phyloP scores from a whole-genome alignment of 2,329 filamentous ascomycete species.

The Ophiostoma quercus region DNA sequence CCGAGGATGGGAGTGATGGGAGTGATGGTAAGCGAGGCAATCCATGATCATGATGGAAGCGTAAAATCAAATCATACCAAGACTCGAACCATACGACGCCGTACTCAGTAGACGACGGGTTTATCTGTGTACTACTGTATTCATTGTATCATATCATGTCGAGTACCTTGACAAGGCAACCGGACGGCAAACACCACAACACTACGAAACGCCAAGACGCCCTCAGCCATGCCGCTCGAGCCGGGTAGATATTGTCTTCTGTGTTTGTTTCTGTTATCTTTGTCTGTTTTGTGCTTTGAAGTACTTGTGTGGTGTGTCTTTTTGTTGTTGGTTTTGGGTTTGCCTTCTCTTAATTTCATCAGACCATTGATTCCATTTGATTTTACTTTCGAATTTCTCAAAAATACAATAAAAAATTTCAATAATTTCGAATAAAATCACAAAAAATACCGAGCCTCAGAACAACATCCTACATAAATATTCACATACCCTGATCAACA shows the following conservation, averaged over 20 bases:
- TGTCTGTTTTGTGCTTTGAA: no score
- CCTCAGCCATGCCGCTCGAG: slow-evolving; percentile 8
- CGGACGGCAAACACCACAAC: not conserved
- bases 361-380: no score
- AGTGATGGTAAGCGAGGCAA: not conserved
- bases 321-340: not conserved
- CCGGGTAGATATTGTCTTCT: not conserved
- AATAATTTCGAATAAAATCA: no score
- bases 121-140: not conserved
- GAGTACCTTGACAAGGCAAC: not conserved
- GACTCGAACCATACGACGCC: not conserved
- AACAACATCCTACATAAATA: not conserved
- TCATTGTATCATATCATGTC: not conserved
- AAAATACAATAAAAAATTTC: no score
- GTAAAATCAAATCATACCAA: no score
- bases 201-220: slow-evolving; percentile 7
- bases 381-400: no score
- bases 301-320: not conserved
- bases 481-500: not conserved
- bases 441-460: no score
- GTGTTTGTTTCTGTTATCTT: not conserved
- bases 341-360: no score
- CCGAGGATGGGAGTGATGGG: not conserved
- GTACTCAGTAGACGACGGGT: not conserved
- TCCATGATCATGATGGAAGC: not conserved